phyloP scores from a whole-genome alignment of 2,329 filamentous ascomycete species.

The Pseudovirgaria hyperparasitica region DNA sequence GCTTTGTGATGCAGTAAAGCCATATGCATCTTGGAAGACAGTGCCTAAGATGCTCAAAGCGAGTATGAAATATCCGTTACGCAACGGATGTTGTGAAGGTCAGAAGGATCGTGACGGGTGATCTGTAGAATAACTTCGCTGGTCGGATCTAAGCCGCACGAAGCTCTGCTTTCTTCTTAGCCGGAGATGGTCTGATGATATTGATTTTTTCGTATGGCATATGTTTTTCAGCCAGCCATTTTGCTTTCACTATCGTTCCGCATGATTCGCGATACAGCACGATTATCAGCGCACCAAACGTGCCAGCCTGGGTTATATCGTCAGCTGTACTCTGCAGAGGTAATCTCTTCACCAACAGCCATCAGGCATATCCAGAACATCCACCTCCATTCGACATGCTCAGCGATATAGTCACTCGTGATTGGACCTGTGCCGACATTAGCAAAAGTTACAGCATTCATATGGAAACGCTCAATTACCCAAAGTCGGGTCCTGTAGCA shows the following conservation, averaged over 20 bases:
- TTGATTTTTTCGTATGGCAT: too few relatives aligned
- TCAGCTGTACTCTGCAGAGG: too few relatives aligned
- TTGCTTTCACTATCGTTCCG: too few relatives aligned
- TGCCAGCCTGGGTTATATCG: too few relatives aligned
- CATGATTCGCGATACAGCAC: too few relatives aligned
- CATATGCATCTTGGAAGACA: conserved; percentile 3
- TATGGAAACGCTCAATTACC: conserved; percentile 2
- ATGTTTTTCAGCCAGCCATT: too few relatives aligned
- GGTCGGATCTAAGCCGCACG: conserved; percentile 1
- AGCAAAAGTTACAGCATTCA: background rate
- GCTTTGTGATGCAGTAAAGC: conserved; percentile 1
- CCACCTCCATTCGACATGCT: conserved; percentile 2
- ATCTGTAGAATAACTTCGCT: too few relatives aligned
- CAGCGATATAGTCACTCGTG: conserved; percentile 1
- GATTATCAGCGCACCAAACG: too few relatives aligned
- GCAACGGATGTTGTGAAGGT: conserved; percentile 2
- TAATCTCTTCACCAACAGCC: conserved; percentile 1
- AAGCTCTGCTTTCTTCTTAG: too few relatives aligned
- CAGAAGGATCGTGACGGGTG: too few relatives aligned
- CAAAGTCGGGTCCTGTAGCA: conserved; percentile 1
- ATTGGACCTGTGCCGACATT: background rate
- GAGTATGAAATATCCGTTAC: conserved; percentile 4
- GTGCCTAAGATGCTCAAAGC: conserved; percentile 4
- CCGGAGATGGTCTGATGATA: too few relatives aligned
- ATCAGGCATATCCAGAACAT: conserved; percentile 1